A percentile compares a stretch with the other conserved stretches of the same genome.
phyloP scores from a whole-genome alignment of 768 basidiomycete genomes.

The Lactarius pseudohatsudake region DNA sequence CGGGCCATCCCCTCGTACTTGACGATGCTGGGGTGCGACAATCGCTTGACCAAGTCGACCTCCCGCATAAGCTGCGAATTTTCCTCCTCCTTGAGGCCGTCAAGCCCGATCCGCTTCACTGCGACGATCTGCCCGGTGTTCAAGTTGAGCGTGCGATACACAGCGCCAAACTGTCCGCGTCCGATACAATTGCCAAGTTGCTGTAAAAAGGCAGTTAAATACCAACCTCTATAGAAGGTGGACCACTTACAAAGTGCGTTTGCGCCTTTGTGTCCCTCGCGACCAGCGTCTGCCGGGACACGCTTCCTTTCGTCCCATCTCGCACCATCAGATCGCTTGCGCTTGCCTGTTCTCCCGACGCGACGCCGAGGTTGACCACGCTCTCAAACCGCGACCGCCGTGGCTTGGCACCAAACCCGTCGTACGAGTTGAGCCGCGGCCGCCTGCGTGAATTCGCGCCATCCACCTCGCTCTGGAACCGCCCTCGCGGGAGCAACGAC shows the following conservation, averaged over 20 bases:
- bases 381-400: slow-evolving; percentile 68
- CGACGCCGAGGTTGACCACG: slow-evolving; percentile 61
- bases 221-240: slow-evolving; percentile 85
- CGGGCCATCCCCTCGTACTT: slow-evolving; percentile 96
- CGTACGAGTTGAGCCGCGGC: slow-evolving; percentile 63
- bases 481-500: slow-evolving; percentile 49
- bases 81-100: slow-evolving; percentile 88
- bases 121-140: slow-evolving; percentile 98
- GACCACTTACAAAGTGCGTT: slow-evolving; percentile 69
- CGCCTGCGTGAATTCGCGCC: slow-evolving; percentile 51
- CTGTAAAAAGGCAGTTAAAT: slow-evolving; percentile 52
- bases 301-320: slow-evolving; percentile 63
- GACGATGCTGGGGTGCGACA: slow-evolving; percentile 94
- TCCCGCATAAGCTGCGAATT: slow-evolving; percentile 90
- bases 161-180: slow-evolving; percentile 93
- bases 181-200: slow-evolving; percentile 98
- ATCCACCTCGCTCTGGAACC: slow-evolving; percentile 75
- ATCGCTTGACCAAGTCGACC: slow-evolving; percentile 86
- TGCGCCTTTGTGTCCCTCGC: slow-evolving; percentile 75
- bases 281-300: slow-evolving; percentile 59
- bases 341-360: slow-evolving; percentile 47
- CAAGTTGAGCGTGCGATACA: slow-evolving; percentile 92
- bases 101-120: slow-evolving; percentile 92
- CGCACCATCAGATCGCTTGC: slow-evolving; percentile 65
- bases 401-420: slow-evolving; percentile 57